Evolutionary conservation across 495 filamentous ascomycete species (phyloP).

Genomic region (Xylaria bambusicola): DNA sequence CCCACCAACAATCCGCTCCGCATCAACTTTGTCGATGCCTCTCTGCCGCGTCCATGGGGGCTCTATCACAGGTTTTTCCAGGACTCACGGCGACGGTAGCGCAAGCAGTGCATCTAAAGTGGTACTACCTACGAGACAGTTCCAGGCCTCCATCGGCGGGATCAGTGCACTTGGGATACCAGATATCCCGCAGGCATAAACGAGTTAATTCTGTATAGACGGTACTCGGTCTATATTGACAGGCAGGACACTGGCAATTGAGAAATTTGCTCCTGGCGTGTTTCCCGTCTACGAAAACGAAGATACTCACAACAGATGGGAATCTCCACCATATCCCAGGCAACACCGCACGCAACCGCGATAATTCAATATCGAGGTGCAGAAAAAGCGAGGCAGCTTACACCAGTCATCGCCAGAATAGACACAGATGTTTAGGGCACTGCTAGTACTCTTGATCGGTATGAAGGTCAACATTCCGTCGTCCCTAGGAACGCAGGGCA

Average conservation of each 20-base stretch:
- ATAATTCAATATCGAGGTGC: constrained; percentile 1
- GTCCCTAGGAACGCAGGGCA: background rate
- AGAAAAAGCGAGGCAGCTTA: no score
- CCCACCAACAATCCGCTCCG: background rate
- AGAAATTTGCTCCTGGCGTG: background rate
- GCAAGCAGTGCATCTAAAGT: background rate
- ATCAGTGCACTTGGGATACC: background rate
- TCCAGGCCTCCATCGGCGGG: background rate
- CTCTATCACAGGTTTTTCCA: no score
- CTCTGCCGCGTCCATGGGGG: no score
- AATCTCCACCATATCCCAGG: no score
- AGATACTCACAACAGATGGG: no score
- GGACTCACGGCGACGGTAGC: no score
- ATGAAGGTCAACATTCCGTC: background rate
- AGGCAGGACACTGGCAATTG: background rate
- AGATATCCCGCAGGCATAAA: background rate
- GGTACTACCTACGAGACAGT: background rate
- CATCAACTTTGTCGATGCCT: background rate
- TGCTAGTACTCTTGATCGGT: no score
- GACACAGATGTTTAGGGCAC: no score
- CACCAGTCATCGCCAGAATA: background rate
- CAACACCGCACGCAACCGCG: background rate
- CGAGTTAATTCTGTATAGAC: background rate
- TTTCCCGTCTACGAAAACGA: background rate
- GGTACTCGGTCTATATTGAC: background rate